Base-by-base conservation (phyloP, 352 stramenopile species). In the Phytophthora boehmeriae region DNA sequence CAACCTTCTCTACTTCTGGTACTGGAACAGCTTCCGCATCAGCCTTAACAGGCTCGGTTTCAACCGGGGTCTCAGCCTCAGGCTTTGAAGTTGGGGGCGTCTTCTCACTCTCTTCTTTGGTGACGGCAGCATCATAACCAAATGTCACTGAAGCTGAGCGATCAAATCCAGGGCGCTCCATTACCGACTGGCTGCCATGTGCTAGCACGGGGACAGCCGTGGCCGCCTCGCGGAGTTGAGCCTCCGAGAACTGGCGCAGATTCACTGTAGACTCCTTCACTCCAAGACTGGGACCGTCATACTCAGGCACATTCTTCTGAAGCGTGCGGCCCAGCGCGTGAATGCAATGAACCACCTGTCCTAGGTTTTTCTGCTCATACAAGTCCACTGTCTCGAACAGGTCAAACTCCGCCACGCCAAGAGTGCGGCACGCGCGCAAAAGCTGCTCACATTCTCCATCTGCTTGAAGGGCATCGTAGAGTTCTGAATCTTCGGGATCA, bases 361-460 rank as follows among this genome's bases (percentile, higher is more conserved):
- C 75, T 2, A 96, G 28, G 51, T 96, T 93, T 67, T 96, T 97
- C 19, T 86, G 79, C 56, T 97, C 89, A 55, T 86, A 97, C 13
- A 97, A 64, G 41, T 97, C 90, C 11, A 97, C 83, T 1, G 90
- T 97, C 67, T 96, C 89, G 47, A 97, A 97, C n/a, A 96, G 66
- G 62, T 96, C 89, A 57, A 93, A 91, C 62, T 96, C 86, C 1
- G 82, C 70, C 14, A 97, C 91, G n/a, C 89, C 88, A 38, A 97
- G 63, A 0, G 59, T 60, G n/a, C 89, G 79, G 49, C 86, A 96
- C 2, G 82, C 87, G 17, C 79, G 83, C 20, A 97, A 60, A 97
- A 97, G 49, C 63, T 72, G 8, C 73, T 87, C 44, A 97, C 77
- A 63, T 97, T 97, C 59, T 97, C 89, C 88, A 97, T 97, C 59